Base-by-base conservation (phyloP, 1,284 basidiomycete genomes). In the Pseudozyma flocculosa region DNA sequence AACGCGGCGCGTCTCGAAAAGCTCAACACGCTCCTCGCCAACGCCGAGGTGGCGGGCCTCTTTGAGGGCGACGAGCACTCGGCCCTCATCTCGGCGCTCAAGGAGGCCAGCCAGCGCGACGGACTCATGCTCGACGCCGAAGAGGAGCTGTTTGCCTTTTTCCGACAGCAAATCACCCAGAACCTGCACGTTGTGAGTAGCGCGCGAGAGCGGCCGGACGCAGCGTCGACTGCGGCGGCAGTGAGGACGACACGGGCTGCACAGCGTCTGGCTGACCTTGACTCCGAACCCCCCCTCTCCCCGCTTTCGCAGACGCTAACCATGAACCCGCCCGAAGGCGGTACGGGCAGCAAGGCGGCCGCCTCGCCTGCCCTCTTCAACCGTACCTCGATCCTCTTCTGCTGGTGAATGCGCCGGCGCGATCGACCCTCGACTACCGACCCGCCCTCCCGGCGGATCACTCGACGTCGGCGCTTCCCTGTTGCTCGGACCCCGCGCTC, bases 41-140 rank as follows among this genome's bases (percentile, higher is more conserved):
- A 99, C 73, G 94, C 94, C n/a, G 95, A 99, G 79, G 94, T 99
- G 17, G 95, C 95, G 0, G 95, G 96, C 78, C 83, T 99, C 14
- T 99, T 98, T 73, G 75, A 77, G 39, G 73, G 68, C 14, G 95
- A 99, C 73, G 95, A 99, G 77, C 89, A 96, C 78, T 86, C 92
- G 15, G 89, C 92, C 34, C 82, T 99, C 50, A 96, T 99, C 89
- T 96, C 92, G 3, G 92, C 93, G 2, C 95, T 95, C 80, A 97
- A 97, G 78, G 95, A 99, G 80, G 95, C 94, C 1, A 94, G 93
- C 17, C 92, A 97, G 76, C 86, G 93, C 18, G 92, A 99, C 62
- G 95, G 95, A 2, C 82, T 97, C 30, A 96, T 99, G 91, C 83
- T 99, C 15, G 93, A 98, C 80, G 94, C 92, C 17, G 92, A 90